Evolutionary conservation across 2,329 filamentous ascomycete genomes (phyloP).

Genomic region (Pestalotiopsis fici): DNA sequence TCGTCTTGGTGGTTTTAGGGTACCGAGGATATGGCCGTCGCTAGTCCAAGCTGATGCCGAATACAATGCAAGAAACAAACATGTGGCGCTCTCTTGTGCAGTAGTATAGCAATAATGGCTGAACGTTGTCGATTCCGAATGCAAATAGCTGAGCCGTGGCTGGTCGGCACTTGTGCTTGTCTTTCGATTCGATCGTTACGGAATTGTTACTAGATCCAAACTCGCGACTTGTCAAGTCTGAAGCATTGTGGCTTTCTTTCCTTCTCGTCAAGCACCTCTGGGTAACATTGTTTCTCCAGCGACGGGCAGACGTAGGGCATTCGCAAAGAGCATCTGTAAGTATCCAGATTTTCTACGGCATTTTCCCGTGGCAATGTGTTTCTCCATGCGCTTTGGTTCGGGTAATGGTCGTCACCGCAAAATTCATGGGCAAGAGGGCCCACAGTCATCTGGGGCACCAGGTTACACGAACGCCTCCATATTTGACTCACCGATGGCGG

Average conservation of each 20-base stretch:
- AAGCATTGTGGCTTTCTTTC: not conserved
- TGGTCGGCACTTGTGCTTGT: not conserved
- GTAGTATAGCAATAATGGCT: not conserved
- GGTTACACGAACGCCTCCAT: not conserved
- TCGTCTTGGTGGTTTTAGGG: too few relatives aligned
- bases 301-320: not conserved
- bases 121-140: not conserved
- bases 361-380: not conserved
- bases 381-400: not conserved
- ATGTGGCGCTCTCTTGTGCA: too few relatives aligned
- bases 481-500: not conserved
- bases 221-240: not conserved
- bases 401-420: not conserved
- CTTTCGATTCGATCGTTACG: not conserved
- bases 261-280: not conserved
- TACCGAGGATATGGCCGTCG: too few relatives aligned
- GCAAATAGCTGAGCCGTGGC: not conserved
- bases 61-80: too few relatives aligned
- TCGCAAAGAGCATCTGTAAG: not conserved
- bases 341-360: not conserved
- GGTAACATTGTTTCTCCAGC: not conserved
- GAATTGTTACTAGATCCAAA: not conserved
- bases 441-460: not conserved
- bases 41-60: too few relatives aligned
- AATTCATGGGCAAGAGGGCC: not conserved